These are phyloP conservation scores for Pseudozyma sp. DNA, from an alignment of 1,284 basidiomycete genomes.

Conservation along the genomic window DNA sequence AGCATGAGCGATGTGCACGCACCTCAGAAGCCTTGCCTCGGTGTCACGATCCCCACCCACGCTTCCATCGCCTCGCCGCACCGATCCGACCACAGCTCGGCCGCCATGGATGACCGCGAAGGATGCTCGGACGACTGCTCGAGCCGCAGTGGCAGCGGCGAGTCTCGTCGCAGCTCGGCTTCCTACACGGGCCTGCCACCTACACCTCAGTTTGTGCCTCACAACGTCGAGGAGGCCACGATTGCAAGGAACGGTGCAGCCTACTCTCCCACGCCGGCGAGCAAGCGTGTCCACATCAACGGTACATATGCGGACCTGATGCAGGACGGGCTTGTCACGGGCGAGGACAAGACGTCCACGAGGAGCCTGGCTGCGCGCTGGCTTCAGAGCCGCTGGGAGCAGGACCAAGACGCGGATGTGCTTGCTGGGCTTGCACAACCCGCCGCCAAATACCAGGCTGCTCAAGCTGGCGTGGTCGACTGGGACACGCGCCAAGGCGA, in stretches of 20 bases:
- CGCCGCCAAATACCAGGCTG: conserved; percentile 15
- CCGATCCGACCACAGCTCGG: conserved; percentile 19
- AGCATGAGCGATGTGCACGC: conserved; percentile 40
- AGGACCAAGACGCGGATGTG: conserved; percentile 12
- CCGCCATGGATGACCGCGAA: conserved; percentile 40
- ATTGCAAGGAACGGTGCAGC: conserved; percentile 5
- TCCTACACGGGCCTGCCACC: conserved; percentile 60
- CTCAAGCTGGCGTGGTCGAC: conserved; percentile 7
- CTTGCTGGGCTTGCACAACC: conserved; percentile 14
- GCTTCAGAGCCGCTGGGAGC: conserved; percentile 41
- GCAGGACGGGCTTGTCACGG: conserved; percentile 14
- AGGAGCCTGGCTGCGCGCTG: conserved; percentile 29
- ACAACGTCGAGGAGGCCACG: conserved; percentile 31
- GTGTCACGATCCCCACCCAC: conserved; percentile 21
- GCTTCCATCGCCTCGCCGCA: conserved; percentile 18
- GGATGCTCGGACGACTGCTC: conserved; percentile 44
- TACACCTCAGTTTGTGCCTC: conserved; percentile 50
- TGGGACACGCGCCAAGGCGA: background rate
- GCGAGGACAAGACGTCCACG: conserved; percentile 23
- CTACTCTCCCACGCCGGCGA: conserved; percentile 34
- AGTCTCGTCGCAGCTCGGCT: conserved; percentile 48
- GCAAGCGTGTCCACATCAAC: conserved; percentile 19
- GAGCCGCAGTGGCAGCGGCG: conserved; percentile 51
- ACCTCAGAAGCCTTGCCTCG: conserved; percentile 20
- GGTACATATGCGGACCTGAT: conserved; percentile 6